phyloP scores from a whole-genome alignment of 2,329 filamentous ascomycete genomes.

The Escovopsis sp. region DNA sequence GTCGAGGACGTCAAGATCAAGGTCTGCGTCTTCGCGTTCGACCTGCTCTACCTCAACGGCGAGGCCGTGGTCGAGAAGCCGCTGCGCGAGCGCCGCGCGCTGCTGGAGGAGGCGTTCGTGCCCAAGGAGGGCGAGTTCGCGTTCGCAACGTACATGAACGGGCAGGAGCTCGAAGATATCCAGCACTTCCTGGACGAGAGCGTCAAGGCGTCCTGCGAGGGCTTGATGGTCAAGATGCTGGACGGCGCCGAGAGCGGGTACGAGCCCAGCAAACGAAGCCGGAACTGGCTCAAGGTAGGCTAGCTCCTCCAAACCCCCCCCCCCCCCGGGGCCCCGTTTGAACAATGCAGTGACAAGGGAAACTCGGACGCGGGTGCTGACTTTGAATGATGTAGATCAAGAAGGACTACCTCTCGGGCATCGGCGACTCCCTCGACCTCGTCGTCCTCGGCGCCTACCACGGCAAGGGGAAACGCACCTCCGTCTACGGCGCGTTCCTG shows the following conservation, averaged over 20 bases:
- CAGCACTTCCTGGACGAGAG: slow-evolving; percentile 85
- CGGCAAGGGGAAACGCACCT: slow-evolving; percentile 89
- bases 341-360: too few species aligned
- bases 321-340: too few species aligned
- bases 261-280: slow-evolving; percentile 87
- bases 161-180: slow-evolving; percentile 83
- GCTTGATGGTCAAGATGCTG: slow-evolving; percentile 98
- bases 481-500: slow-evolving; percentile 88
- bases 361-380: too few species aligned
- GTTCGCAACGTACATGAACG: slow-evolving; percentile 77
- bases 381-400: slow-evolving; percentile 49
- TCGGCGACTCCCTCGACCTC: slow-evolving; percentile 90
- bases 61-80: slow-evolving; percentile 78
- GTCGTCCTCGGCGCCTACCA: slow-evolving; percentile 91
- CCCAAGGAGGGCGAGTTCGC: slow-evolving; percentile 80
- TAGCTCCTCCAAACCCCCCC: too few species aligned
- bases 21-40: slow-evolving; percentile 94
- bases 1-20: slow-evolving; percentile 90
- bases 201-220: slow-evolving; percentile 91
- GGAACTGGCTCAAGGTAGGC: slow-evolving; percentile 89
- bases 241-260: slow-evolving; percentile 88
- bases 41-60: slow-evolving; percentile 85
- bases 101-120: slow-evolving; percentile 58
- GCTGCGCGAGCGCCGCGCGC: slow-evolving; percentile 67
- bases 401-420: slow-evolving; percentile 89